Percentiles rank a stretch among this genome's conserved stretches.
phyloP scores from a whole-genome alignment of 192 early-diverging fungal species.

The Dimargaris cristalligena region DNA sequence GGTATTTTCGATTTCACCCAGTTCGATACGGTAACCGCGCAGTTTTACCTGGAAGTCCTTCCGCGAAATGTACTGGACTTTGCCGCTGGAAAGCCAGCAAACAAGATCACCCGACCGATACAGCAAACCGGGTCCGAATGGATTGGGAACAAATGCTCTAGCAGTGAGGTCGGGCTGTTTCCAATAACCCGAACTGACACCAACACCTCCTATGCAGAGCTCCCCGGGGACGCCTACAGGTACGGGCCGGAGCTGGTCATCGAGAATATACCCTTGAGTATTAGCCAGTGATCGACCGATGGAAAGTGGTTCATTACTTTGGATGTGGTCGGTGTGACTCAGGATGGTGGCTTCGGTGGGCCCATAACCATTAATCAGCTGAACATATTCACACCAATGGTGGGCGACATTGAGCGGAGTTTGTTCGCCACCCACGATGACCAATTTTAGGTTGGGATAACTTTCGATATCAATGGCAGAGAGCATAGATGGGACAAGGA shows the following conservation, averaged over 20 bases:
- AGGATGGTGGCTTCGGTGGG: conserved; percentile 9
- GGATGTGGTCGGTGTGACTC: not conserved
- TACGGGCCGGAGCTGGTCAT: conserved; percentile 10
- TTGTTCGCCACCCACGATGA: not conserved
- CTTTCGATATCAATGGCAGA: not conserved
- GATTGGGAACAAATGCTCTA: conserved; percentile 21
- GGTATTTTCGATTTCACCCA: conserved; percentile 16
- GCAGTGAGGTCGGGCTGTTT: conserved; percentile 20
- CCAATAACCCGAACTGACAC: conserved; percentile 21
- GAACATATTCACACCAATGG: not conserved
- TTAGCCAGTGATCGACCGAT: conserved; percentile 16
- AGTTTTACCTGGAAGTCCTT: conserved; percentile 23
- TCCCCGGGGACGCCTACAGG: conserved; percentile 23
- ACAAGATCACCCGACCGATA: conserved; percentile 23
- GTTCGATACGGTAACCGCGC: conserved; percentile 20
- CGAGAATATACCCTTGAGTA: conserved; percentile 17
- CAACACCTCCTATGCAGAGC: conserved; percentile 17
- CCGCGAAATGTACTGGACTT: conserved; percentile 16
- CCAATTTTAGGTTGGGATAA: not conserved
- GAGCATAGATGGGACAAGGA: not conserved
- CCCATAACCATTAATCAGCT: not conserved
- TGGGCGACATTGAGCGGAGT: not conserved
- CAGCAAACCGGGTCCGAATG: conserved; percentile 16
- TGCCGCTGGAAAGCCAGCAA: conserved; percentile 16
- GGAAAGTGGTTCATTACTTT: not conserved